Base-by-base conservation (phyloP, 139 green algal species). In the Spirogloea muscicola region DNA sequence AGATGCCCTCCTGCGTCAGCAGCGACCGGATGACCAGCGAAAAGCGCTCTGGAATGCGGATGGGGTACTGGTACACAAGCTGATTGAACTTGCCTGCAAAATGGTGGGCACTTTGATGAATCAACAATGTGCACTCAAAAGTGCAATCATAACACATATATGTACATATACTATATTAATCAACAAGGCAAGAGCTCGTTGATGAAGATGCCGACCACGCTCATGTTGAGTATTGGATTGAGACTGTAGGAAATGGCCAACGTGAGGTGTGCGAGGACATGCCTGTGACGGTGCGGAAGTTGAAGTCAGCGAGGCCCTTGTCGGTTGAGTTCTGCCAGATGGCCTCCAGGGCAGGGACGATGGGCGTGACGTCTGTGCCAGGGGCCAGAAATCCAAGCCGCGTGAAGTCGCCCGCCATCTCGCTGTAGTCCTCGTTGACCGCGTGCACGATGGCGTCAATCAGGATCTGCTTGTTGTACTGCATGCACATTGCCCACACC, bases 11-110 rank as follows among this genome's bases (percentile, higher is more conserved):
- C 84, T 87, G 84, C 1, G 90, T 96, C 18, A 96, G 82, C 67
- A 96, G 76, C 6, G 84, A 90, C 49, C 91, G 84, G 83, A 98
- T 98, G 61, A 99, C 93, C 0, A 99, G 86, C 4, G 88, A 90
- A 87, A 96, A 99, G 36, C 94, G 88, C 85, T 98, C 95, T 4
- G 94, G 94, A 74, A 99, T 98, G 68, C 94, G 91, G 84, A 98
- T 97, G 58, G 93, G 94, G 86, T 97, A 98, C 86, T 98, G 88
- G 86, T 96, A 98, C 64, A 98, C 91, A 1, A 98, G 87, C 87
- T 98, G 89, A 74, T 98, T 98, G 88, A 98, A 98, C 82, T 94
- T 95, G 76, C 82, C 90, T 80, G 72, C 36, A 10, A n/a, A n/a
- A n/a, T n/a, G n/a, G n/a, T n/a, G n/a, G n/a, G n/a, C n/a, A n/a